Percentiles rank a stretch among this genome's conserved stretches.
Evolutionary conservation across 495 filamentous ascomycete genomes (phyloP).

Genomic region (Aspergillus leporis): DNA sequence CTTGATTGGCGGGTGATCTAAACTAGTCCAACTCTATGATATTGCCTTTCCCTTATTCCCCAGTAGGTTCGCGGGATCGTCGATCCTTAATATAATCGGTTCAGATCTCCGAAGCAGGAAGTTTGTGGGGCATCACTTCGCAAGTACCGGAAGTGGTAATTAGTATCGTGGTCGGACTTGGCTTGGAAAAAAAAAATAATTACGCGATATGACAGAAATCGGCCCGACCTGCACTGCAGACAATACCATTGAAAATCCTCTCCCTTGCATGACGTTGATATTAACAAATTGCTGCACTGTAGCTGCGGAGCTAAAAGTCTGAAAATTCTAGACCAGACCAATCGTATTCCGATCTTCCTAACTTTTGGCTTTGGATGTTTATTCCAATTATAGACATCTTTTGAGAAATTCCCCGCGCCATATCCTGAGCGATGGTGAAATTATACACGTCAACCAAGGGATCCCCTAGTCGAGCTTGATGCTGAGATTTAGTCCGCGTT

Average conservation of each 20-base stretch:
- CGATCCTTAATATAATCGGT: conserved; percentile 3
- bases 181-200: neutral
- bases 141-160: neutral
- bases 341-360: neutral
- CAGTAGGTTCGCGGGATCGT: conserved; percentile 1
- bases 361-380: neutral
- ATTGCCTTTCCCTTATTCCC: neutral
- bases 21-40: neutral
- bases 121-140: neutral
- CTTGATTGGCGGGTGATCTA: neutral
- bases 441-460: neutral
- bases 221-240: conserved; percentile 2
- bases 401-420: neutral
- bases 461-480: neutral
- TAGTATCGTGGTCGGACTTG: neutral
- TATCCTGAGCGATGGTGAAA: neutral
- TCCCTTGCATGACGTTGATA: neutral
- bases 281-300: neutral
- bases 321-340: neutral
- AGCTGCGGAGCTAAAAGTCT: neutral
- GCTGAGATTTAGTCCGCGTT: neutral
- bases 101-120: neutral
- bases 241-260: neutral
- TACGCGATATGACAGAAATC: conserved; percentile 4
- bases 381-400: neutral